These are phyloP conservation scores for Candida tallmaniae DNA, from an alignment of 805 yeast species.

Conservation along the genomic window DNA sequence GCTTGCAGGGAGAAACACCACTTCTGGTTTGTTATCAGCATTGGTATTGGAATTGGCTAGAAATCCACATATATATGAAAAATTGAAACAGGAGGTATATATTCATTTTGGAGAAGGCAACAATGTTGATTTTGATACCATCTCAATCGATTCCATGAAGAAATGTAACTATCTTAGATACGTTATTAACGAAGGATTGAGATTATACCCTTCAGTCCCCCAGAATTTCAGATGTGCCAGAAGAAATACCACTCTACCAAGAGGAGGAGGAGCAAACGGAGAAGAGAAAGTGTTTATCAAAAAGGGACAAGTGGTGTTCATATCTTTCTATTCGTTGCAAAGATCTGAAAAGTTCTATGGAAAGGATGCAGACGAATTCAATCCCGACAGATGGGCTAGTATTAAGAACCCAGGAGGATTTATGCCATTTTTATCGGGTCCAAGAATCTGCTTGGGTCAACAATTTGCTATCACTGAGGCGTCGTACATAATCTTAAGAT, in stretches of 20 bases:
- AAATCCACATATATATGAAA: constrained; percentile 25
- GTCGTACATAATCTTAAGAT: constrained; percentile 39
- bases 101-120: constrained; percentile 22
- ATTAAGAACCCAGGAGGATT: constrained; percentile 44
- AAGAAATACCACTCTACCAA: constrained; percentile 25
- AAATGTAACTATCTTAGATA: constrained; percentile 28
- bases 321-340: constrained; percentile 42
- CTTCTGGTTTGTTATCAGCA: constrained; percentile 28
- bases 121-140: constrained; percentile 15
- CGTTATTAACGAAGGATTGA: constrained; percentile 26
- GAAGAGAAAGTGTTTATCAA: constrained; percentile 26
- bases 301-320: constrained; percentile 42
- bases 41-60: constrained; percentile 27
- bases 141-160: constrained; percentile 30
- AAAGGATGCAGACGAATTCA: constrained; percentile 40
- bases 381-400: constrained; percentile 48
- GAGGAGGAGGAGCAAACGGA: constrained; percentile 29
- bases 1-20: constrained; percentile 36
- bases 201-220: constrained; percentile 34
- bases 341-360: constrained; percentile 40
- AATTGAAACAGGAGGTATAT: constrained; percentile 24
- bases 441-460: constrained; percentile 54
- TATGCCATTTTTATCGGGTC: constrained; percentile 54
- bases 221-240: constrained; percentile 28
- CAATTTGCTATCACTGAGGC: constrained; percentile 56